Base-by-base conservation (phyloP, 2,329 filamentous ascomycete genomes). In the Aspergillus glaucus region DNA sequence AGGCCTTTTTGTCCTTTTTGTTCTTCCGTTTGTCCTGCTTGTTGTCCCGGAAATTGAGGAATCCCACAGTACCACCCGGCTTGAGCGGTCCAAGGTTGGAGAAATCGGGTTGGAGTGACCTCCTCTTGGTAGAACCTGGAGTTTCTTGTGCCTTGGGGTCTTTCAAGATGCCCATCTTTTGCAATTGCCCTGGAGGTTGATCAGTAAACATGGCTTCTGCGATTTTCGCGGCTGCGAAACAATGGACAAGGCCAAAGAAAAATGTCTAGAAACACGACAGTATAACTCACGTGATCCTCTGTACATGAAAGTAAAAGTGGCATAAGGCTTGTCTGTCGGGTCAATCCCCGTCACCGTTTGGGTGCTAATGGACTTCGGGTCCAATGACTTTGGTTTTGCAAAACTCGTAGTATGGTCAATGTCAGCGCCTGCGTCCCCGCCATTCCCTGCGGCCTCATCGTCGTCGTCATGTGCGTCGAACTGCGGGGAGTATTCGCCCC, bases 301-400 rank as follows among this genome's bases (percentile, higher is more conserved):
- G 68, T 98, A 98, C 72, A 97, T 89, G 69, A 98, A 98, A 24
- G 94, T 97, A 68, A 98, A 98, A 7, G 88, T 86, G 3, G 93
- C 93, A 71, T 95, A 98, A 3, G 94, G 93, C 70, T 92, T 93
- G 54, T 97, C 92, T 17, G 91, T 90, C 0, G 90, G 88, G 67
- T 98, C 93, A 54, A 97, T 95, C 15, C 92, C 93, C 7, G 93
- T 97, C n/a, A 98, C 93, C 0, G 93, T 98, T 72, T 98, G 93
- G 2, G 93, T 98, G 64, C 91, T 97, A 64, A 98, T 98, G 2
- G 89, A 90, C 73, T 96, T 96, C 0, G 92, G 92, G 72, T 97
- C 94, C 46, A 96, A 78, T 1, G 89, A 87, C 77, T 96, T 97
- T 12, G 91, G 92, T 72, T 96, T 95, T 8, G 92, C 92, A 69